Percentiles rank a stretch among this genome's conserved stretches.
phyloP scores from a whole-genome alignment of 2,329 filamentous ascomycete species.

The Magnaporthales sp. region DNA sequence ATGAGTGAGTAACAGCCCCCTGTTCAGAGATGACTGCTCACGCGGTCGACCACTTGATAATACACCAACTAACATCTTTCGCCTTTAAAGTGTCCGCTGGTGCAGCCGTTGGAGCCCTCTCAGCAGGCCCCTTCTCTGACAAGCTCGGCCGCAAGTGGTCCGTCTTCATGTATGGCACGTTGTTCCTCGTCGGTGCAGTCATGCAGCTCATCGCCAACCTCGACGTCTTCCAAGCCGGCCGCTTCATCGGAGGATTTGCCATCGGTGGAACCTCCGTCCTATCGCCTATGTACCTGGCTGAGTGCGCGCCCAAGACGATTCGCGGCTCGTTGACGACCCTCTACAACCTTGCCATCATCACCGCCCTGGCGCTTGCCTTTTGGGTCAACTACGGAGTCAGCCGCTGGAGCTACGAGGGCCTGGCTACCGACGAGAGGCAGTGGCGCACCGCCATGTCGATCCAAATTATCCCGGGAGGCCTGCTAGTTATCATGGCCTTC shows the following conservation, averaged over 20 bases:
- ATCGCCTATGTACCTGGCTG: conserved; percentile 50
- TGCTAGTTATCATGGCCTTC: conserved; percentile 20
- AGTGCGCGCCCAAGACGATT: conserved; percentile 42
- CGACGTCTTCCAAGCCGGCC: conserved; percentile 45
- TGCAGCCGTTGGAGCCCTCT: conserved; percentile 44
- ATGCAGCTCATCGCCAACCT: conserved; percentile 42
- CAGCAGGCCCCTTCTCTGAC: conserved; percentile 47
- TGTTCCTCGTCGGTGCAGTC: conserved; percentile 39
- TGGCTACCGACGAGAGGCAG: conserved; percentile 14
- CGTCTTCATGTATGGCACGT: conserved; percentile 39
- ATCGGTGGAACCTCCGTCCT: conserved; percentile 40
- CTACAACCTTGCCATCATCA: conserved; percentile 21
- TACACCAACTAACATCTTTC: neutral
- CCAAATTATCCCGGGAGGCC: conserved; percentile 28
- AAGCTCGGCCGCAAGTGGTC: conserved; percentile 43
- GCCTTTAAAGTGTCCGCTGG: conserved; percentile 41
- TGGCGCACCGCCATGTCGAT: conserved; percentile 35
- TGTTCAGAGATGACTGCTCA: neutral
- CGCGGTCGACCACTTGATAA: neutral
- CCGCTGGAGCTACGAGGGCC: conserved; percentile 11
- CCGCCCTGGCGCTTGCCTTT: conserved; percentile 41
- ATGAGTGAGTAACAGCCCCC: neutral
- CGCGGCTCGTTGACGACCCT: conserved; percentile 26
- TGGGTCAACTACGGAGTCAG: conserved; percentile 14
- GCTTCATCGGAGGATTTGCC: conserved; percentile 41